Evolutionary conservation across 202 grass and related monocot species (phyloP).

Genomic region (Carex arenaria): DNA sequence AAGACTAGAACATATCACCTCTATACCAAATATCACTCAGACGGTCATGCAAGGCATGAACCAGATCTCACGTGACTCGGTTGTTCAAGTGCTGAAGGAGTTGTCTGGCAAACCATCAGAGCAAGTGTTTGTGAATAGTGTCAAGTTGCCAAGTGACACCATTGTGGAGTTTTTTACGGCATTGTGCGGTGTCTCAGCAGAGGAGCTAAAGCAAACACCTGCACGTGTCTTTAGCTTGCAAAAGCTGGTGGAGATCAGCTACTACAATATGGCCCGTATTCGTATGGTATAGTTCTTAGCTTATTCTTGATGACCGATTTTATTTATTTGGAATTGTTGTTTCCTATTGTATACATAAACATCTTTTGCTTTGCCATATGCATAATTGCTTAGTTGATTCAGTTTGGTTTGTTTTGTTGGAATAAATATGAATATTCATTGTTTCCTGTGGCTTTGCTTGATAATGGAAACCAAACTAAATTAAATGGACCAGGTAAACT

Average conservation of each 20-base stretch:
- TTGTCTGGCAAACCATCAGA: slow-evolving; percentile 92
- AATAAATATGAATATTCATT: not conserved
- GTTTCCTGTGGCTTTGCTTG: not conserved
- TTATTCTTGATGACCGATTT: not conserved
- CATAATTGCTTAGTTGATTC: not conserved
- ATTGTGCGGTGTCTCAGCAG: slow-evolving; percentile 86
- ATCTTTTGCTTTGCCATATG: not conserved
- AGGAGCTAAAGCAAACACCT: slow-evolving; percentile 96
- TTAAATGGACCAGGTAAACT: slow-evolving; percentile 1
- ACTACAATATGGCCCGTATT: slow-evolving; percentile 99
- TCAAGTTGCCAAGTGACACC: slow-evolving; percentile 92
- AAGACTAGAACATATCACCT: slow-evolving; percentile 93
- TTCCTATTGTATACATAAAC: not conserved
- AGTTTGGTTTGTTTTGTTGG: not conserved
- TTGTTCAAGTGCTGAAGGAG: slow-evolving; percentile 83
- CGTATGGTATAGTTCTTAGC: slow-evolving; percentile 59
- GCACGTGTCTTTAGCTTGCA: slow-evolving; percentile 96
- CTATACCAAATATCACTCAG: slow-evolving; percentile 66
- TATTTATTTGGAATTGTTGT: not conserved
- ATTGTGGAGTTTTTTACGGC: slow-evolving; percentile 96
- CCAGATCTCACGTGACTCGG: slow-evolving; percentile 93
- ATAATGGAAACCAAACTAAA: not conserved
- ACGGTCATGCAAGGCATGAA: slow-evolving; percentile 96
- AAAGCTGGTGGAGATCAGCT: slow-evolving; percentile 99
- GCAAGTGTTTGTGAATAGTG: slow-evolving; percentile 95